Evolutionary conservation across 352 stramenopile species (phyloP), one percentile per base, ranked within the genome.

Genomic region (Phytophthora meadii): DNA sequence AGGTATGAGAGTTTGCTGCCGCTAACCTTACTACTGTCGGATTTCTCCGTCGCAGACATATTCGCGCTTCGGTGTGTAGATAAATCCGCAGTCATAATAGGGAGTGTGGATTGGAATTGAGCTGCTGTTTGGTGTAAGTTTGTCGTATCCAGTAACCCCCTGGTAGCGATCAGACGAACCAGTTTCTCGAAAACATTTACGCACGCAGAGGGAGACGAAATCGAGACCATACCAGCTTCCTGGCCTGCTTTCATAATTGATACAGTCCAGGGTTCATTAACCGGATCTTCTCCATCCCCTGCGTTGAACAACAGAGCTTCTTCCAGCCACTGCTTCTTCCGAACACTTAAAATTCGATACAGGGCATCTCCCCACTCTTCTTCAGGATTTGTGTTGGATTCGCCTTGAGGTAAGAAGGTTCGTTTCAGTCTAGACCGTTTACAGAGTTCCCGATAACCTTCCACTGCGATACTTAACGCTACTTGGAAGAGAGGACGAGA

Each of bases 171-270:
- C 22, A 90, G 69, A 7, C 71, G 77, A 28, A 90, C 47, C 37
- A 90, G 49, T 9, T 68, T 76, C 37, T 88, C 70, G 34, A 90
- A 90, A n/a, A 79, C 63, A 3, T 71, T 72, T 1, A 80, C 46
- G n/a, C 82, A 90, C 0, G 68, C 53, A 1, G 57, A 25, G 1
- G 79, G 67, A 9, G 68, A 72, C 1, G 30, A 57, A 17, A 81
- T 54, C 6, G 64, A 48, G 36, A 74, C 53, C 4, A 84, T 49
- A 0, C 73, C 76, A 17, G 75, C 53, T 24, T 73, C 53, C 10
- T 73, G 54, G 5, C 72, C 65, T 4, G 44, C 48, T 51, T 73
- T 65, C 17, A 62, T 25, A 15, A 61, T 68, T 2, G 54, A 69
- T 2, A 61, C 49, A 25, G 63, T 72, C 74, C 68, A 82, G 2